Conservation (phyloP, 768 basidiomycete species). For the Sarcodon aspratus region DNA sequence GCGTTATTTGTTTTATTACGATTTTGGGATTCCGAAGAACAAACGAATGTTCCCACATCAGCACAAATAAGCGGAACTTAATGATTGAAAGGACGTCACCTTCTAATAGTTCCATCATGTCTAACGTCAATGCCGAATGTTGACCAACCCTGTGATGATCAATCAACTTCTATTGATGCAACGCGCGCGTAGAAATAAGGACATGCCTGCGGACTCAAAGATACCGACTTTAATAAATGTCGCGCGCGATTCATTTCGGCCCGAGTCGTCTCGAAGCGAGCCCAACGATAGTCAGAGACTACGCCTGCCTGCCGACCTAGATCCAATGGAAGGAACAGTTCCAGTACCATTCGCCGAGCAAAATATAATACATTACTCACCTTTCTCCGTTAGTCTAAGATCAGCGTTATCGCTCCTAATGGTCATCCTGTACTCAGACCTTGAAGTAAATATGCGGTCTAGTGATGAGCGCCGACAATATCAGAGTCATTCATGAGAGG, state of each 20-base stretch:
- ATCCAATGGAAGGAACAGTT: not conserved
- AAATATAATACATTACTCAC: conserved; percentile 19
- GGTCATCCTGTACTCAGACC: conserved; percentile 85
- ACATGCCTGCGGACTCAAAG: conserved; percentile 31
- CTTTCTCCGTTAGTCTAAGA: conserved; percentile 66
- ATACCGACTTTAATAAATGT: conserved; percentile 20
- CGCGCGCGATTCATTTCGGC: conserved; percentile 22
- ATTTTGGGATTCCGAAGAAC: not conserved
- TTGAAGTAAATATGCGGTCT: conserved; percentile 92
- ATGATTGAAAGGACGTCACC: conserved; percentile 17
- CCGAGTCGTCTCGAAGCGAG: conserved; percentile 19
- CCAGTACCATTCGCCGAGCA: not conserved
- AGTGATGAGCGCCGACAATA: not conserved
- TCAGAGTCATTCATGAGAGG: not conserved
- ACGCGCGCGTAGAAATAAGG: no score
- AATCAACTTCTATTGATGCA: not conserved
- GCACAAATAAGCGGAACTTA: not conserved
- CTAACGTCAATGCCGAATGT: conserved; percentile 27
- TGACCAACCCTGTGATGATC: conserved; percentile 27
- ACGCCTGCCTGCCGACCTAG: conserved; percentile 30
- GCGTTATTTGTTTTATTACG: not conserved
- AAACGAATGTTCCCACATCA: not conserved
- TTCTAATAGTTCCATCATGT: conserved; percentile 31
- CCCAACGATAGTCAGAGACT: conserved; percentile 33
- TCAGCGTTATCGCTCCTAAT: conserved; percentile 88